Base-by-base conservation (phyloP, 140 eudicot species). In the Flaveria floridana region DNA sequence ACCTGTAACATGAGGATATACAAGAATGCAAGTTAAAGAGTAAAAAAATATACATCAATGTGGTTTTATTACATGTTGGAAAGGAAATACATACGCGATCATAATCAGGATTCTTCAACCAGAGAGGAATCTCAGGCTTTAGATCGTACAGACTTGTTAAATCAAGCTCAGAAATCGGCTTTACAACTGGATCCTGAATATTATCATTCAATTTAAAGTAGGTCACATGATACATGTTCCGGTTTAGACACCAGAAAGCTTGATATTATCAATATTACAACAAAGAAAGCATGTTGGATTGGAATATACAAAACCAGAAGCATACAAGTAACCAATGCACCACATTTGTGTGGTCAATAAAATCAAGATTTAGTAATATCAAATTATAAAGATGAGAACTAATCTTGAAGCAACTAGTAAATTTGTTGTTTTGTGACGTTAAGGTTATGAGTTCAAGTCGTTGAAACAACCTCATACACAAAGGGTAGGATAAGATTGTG, bases 71-170 rank as follows among this genome's bases (percentile, higher is more conserved):
- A 21, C 41, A 70, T 9, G 30, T 20, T 10, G 9, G 1, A 19
- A 30, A 65, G 26, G 47, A 71, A 55, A 76, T n/a, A 70, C 86
- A 51, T 80, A 89, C 97, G 79, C 95, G 91, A 53, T 92, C 98
- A 78, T 89, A 89, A 83, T 92, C 95, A 62, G 92, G 92, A 73
- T 79, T 84, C 74, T 92, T 92, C 14, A 92, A 84, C 98, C 98
- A 92, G 7, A 81, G 66, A 57, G 98, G 98, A 73, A 93, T 82
- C 80, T 93, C 96, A 13, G 92, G 89, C 72, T 87, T 56, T 26
- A 92, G 57, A 52, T 87, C 89, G 50, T 72, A 84, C 70, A 90
- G 46, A 65, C 84, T 61, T 10, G 44, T 52, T 6, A 78, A 6
- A 74, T 93, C 98, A 2, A 83, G 83, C 85, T 89, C 96, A 25